A percentile compares a stretch with the other conserved stretches of the same genome.
phyloP scores from a whole-genome alignment of 495 filamentous ascomycete species.

The Penicillium odoratum region DNA sequence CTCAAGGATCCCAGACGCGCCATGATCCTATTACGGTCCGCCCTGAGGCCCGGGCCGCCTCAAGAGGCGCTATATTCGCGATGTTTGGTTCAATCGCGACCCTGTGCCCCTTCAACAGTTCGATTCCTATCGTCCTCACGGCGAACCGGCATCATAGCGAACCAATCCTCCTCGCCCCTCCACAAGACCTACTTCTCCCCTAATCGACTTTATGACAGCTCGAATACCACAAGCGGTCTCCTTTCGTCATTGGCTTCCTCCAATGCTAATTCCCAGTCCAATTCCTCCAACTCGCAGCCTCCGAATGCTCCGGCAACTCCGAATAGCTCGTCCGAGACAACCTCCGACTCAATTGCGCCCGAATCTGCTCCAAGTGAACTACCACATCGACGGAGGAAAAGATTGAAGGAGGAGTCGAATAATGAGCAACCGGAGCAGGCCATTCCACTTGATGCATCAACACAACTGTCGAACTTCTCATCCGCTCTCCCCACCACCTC shows the following conservation, averaged over 20 bases:
- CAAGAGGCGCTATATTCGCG: slow-evolving; percentile 39
- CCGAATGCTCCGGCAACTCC: slow-evolving; percentile 2
- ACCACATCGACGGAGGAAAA: slow-evolving; percentile 53
- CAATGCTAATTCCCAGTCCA: slow-evolving; percentile 18
- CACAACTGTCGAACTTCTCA: slow-evolving; percentile 71
- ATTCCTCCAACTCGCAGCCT: slow-evolving; percentile 10
- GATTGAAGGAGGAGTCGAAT: slow-evolving; percentile 42
- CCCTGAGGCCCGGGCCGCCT: slow-evolving; percentile 34
- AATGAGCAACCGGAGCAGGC: slow-evolving; percentile 29
- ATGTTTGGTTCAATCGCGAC: slow-evolving; percentile 30
- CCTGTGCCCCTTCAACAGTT: slow-evolving; percentile 18
- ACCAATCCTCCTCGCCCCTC: slow-evolving; percentile 30
- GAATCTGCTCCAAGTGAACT: slow-evolving; percentile 35
- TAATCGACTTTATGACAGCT: slow-evolving; percentile 26
- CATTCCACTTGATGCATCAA: slow-evolving; percentile 81
- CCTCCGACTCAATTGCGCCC: slow-evolving; percentile 20
- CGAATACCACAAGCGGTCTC: slow-evolving; percentile 24
- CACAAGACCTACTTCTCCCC: slow-evolving; percentile 47
- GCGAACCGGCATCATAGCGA: slow-evolving; percentile 30
- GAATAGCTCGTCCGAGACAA: slow-evolving; percentile 11
- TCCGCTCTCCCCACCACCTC: slow-evolving; percentile 67
- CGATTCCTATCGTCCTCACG: slow-evolving; percentile 38
- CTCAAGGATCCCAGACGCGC: slow-evolving; percentile 22
- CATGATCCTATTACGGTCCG: slow-evolving; percentile 47
- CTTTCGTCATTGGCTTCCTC: slow-evolving; percentile 32